Conservation (phyloP, 257 asterid genomes). For the Verbascum thapsus region DNA sequence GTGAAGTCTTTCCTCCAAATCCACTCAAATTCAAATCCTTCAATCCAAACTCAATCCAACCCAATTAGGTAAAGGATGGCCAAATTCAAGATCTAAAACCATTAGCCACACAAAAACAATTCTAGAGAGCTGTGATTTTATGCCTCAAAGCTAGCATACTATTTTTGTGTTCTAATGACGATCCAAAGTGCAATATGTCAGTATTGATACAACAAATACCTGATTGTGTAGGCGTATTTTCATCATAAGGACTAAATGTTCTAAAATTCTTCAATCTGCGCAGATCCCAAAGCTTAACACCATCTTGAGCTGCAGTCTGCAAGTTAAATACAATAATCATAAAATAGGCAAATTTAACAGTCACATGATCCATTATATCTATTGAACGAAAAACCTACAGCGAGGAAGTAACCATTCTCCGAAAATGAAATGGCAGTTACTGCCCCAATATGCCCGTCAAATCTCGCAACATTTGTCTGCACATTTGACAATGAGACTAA, state of each 20-base stretch:
- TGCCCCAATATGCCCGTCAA: conserved; percentile 83
- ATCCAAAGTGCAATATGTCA: background rate
- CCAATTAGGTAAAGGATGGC: background rate
- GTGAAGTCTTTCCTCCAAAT: too few species aligned
- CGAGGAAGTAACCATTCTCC: conserved; percentile 96
- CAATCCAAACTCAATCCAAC: too few species aligned
- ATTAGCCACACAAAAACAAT: background rate
- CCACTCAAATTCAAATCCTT: too few species aligned
- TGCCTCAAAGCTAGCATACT: background rate
- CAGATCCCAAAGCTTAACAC: conserved; percentile 96
- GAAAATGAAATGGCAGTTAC: conserved; percentile 93
- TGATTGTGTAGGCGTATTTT: conserved; percentile 78
- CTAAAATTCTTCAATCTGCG: conserved; percentile 90
- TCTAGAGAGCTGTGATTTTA: background rate
- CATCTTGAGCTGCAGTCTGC: conserved; percentile 99
- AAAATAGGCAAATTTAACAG: conserved; percentile 10
- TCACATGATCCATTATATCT: conserved; percentile 5
- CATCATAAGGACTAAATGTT: conserved; percentile 81
- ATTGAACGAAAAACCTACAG: conserved; percentile 57
- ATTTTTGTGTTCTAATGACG: background rate
- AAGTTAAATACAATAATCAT: conserved; percentile 31
- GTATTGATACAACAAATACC: conserved; percentile 43
- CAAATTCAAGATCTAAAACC: background rate
- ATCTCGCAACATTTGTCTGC: conserved; percentile 84
- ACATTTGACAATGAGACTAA: conserved; percentile 4